Conservation (phyloP, 768 basidiomycete genomes). For the Hypsizygus marmoreus region DNA sequence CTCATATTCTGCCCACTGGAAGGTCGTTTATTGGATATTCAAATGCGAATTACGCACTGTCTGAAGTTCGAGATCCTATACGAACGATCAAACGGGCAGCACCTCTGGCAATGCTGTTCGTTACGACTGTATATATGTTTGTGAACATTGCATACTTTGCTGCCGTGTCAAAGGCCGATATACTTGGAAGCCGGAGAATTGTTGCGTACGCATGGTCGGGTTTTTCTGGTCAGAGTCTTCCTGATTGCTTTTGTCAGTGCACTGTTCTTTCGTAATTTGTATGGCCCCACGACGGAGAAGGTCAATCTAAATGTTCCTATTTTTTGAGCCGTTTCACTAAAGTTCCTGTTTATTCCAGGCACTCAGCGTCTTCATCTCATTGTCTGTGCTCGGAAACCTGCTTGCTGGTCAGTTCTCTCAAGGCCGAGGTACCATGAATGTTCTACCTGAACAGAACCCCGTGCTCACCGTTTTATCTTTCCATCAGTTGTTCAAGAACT, state of each 20-base stretch:
- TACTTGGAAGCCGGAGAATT: slow-evolving; percentile 61
- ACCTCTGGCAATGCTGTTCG: slow-evolving; percentile 61
- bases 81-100: slow-evolving; percentile 72
- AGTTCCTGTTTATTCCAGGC: slow-evolving; percentile 33
- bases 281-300: slow-evolving; percentile 60
- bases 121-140: slow-evolving; percentile 61
- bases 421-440: slow-evolving; percentile 66
- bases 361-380: slow-evolving; percentile 60
- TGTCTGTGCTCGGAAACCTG: slow-evolving; percentile 67
- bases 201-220: slow-evolving; percentile 54
- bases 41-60: slow-evolving; percentile 74
- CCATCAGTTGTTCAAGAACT: slow-evolving; percentile 68
- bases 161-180: slow-evolving; percentile 70
- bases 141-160: slow-evolving; percentile 77
- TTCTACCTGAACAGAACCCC: no score
- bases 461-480: no score
- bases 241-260: slow-evolving; percentile 41
- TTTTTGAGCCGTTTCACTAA: background rate
- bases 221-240: background rate
- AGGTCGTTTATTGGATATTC: slow-evolving; percentile 78
- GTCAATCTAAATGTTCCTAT: slow-evolving; percentile 31
- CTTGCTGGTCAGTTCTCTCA: slow-evolving; percentile 66
- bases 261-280: slow-evolving; percentile 74
- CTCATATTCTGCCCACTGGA: background rate
- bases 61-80: slow-evolving; percentile 70